These are phyloP conservation scores for Vicia faba DNA, from an alignment of 306 rosid genomes.

Conservation along the genomic window DNA sequence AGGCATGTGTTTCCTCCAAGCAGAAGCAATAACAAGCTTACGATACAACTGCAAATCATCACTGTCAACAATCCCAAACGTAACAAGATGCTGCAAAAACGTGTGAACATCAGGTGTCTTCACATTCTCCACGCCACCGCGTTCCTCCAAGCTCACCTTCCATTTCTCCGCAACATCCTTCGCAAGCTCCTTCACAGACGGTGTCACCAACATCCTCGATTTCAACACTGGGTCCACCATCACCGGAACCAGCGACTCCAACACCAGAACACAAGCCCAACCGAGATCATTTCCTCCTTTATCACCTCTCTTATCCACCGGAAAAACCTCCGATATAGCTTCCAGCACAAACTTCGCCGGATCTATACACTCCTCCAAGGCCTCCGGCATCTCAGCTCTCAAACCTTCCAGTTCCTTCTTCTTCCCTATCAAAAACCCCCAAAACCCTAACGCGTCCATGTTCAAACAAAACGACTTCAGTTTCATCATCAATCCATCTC, in stretches of 20 bases:
- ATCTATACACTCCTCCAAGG: conserved; percentile 77
- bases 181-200: conserved; percentile 68
- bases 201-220: conserved; percentile 83
- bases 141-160: conserved; percentile 87
- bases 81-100: conserved; percentile 91
- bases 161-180: conserved; percentile 81
- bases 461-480: conserved; percentile 65
- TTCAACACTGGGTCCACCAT: conserved; percentile 81
- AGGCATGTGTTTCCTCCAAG: conserved; percentile 99
- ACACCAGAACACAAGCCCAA: conserved; percentile 91
- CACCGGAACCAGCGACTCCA: conserved; percentile 82
- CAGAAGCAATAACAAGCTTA: conserved; percentile 89
- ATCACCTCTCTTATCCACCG: conserved; percentile 76
- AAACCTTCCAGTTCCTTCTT: conserved; percentile 83
- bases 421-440: conserved; percentile 72
- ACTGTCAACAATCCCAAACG: conserved; percentile 85
- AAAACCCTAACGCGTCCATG: conserved; percentile 77
- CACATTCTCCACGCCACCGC: conserved; percentile 89
- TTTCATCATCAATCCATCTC: conserved; percentile 59
- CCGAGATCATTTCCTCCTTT: conserved; percentile 75
- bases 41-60: conserved; percentile 72
- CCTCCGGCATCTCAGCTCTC: conserved; percentile 70
- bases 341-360: conserved; percentile 88
- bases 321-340: conserved; percentile 89
- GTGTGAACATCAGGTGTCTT: conserved; percentile 96